Evolutionary conservation across 495 filamentous ascomycete genomes (phyloP), one percentile per base, ranked within the genome.

Genomic region (Penicillium cosmopolitanum): DNA sequence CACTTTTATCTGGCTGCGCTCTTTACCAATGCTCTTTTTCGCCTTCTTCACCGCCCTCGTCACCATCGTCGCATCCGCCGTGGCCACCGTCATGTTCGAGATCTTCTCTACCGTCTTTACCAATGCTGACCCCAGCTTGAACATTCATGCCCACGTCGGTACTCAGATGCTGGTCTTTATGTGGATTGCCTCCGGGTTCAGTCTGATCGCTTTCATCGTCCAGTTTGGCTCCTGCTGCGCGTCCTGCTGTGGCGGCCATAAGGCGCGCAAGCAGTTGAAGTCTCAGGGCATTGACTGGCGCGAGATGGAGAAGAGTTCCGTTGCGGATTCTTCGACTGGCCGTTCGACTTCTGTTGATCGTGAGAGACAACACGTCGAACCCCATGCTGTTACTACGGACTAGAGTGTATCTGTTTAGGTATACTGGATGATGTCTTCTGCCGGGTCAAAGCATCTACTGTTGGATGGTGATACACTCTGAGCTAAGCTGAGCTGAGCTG

Each of bases 151-250:
- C 4, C 71, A 80, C 12, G 66, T 96, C 6, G 92, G 93, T 3
- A 76, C 59, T 6, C 77, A 81, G 63, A 96, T 97, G 92, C 83
- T 96, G 66, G 87, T 78, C 0, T 96, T 96, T 63, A 92, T 96
- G 89, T 97, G 93, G 93, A 80, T 90, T 35, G 92, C 87, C 0
- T 79, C 84, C 0, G 88, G 74, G 0, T 88, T 87, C 53, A 82
- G 82, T 7, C 65, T 93, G 1, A 56, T 90, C 48, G 86, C 85
- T 0, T 95, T 88, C 64, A 68, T 91, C 12, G 71, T 94, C 34
- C 89, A 94, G 66, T 69, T 87, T 1, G 83, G 86, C 4, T 78
- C 91, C 73, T 87, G 85, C 64, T 97, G 93, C 53, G 77, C 76
- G 7, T 66, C 76, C 13, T 81, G 78, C 55, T 81, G 78, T 53